Conservation (phyloP, 1,284 basidiomycete genomes). For the Ustilago trichophora region DNA sequence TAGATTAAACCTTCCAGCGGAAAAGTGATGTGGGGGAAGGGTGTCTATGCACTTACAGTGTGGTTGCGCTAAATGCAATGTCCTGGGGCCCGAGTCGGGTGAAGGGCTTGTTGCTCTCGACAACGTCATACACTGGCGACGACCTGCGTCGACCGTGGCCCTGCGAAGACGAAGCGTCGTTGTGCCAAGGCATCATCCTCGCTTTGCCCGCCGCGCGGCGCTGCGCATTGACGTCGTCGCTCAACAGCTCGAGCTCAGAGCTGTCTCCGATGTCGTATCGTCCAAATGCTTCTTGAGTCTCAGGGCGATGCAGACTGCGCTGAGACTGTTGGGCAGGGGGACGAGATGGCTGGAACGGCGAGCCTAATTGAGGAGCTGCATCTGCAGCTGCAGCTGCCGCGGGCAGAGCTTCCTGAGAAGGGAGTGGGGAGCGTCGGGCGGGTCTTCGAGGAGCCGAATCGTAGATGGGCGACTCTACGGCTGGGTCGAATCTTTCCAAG, state of each 20-base stretch:
- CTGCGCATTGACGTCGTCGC: slow-evolving; percentile 17
- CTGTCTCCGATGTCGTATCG: slow-evolving; percentile 15
- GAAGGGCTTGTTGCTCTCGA: slow-evolving; percentile 32
- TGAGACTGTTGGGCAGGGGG: neutral
- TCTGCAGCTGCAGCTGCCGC: too few relatives aligned
- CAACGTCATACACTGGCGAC: neutral
- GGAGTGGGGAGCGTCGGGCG: neutral
- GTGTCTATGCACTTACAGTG: slow-evolving; percentile 17
- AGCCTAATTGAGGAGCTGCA: slow-evolving; percentile 5
- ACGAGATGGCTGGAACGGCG: slow-evolving; percentile 11
- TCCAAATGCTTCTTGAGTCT: neutral
- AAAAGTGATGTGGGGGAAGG: too few relatives aligned
- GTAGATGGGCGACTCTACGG: neutral
- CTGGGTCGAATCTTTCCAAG: slow-evolving; percentile 11
- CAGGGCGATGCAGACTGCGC: neutral
- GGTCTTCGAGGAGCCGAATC: neutral
- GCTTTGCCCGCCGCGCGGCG: slow-evolving; percentile 26
- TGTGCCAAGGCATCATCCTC: slow-evolving; percentile 16
- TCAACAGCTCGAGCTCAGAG: slow-evolving; percentile 29
- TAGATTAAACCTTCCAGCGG: too few relatives aligned
- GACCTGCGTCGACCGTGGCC: slow-evolving; percentile 4
- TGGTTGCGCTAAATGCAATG: slow-evolving; percentile 36
- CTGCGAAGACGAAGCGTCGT: slow-evolving; percentile 5
- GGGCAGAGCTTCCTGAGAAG: neutral
- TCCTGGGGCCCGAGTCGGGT: slow-evolving; percentile 32